phyloP scores from a whole-genome alignment of 2,329 filamentous ascomycete genomes.

The Pseudogymnoascus sp. region DNA sequence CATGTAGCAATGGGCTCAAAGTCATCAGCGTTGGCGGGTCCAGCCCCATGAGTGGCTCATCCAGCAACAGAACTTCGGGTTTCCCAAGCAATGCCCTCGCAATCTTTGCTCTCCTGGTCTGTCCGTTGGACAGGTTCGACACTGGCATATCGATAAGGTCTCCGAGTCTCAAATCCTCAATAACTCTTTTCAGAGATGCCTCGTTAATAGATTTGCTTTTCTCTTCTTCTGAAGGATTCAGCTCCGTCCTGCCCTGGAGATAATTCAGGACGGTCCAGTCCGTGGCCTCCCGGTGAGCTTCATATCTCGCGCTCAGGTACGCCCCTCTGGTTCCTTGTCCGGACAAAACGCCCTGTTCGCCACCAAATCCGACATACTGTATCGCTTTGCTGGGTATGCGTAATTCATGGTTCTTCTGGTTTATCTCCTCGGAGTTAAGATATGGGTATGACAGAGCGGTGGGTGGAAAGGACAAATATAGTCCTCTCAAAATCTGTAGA shows the following conservation, averaged over 20 bases:
- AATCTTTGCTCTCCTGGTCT: constrained; percentile 79
- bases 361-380: constrained; percentile 85
- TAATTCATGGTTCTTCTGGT: constrained; percentile 39
- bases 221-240: constrained; percentile 62
- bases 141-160: constrained; percentile 73
- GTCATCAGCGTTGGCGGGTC: constrained; percentile 73
- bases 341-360: constrained; percentile 53
- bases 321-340: constrained; percentile 58
- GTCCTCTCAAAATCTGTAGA: constrained; percentile 69
- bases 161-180: constrained; percentile 61
- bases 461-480: constrained; percentile 69
- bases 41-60: constrained; percentile 94
- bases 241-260: constrained; percentile 70
- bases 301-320: constrained; percentile 85
- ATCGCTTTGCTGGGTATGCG: constrained; percentile 62
- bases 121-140: constrained; percentile 86
- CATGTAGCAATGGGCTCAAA: constrained; percentile 63
- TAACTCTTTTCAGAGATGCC: constrained; percentile 52
- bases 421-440: constrained; percentile 52
- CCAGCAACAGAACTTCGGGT: constrained; percentile 76
- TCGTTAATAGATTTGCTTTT: constrained; percentile 43
- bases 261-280: constrained; percentile 83
- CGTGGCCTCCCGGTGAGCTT: constrained; percentile 76
- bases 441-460: constrained; percentile 71
- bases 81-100: constrained; percentile 72